Evolutionary conservation across 192 early-diverging fungal genomes (phyloP).

Genomic region (Backusella westeae): DNA sequence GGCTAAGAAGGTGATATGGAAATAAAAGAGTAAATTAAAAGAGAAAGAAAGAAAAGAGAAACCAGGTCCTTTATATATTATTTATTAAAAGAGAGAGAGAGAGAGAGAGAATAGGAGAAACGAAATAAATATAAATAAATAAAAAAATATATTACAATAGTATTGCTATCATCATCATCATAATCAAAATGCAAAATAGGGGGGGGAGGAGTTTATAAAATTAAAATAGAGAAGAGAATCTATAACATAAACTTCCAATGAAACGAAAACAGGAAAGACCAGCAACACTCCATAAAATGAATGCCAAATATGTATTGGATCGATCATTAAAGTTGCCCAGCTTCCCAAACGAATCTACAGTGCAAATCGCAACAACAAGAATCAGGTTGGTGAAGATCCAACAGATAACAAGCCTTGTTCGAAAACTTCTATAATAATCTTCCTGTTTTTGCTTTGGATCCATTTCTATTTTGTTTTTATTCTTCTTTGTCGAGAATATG

Average conservation of each 20-base stretch:
- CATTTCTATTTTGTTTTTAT: slow-evolving; percentile 42
- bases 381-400: slow-evolving; percentile 78
- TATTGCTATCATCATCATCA: neutral
- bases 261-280: slow-evolving; percentile 67
- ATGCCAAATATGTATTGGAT: slow-evolving; percentile 50
- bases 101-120: neutral
- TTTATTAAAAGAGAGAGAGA: neutral
- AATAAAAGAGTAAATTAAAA: neutral
- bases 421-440: slow-evolving; percentile 82
- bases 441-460: slow-evolving; percentile 61
- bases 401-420: slow-evolving; percentile 67
- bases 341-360: slow-evolving; percentile 33
- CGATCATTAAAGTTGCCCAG: slow-evolving; percentile 34
- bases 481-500: slow-evolving; percentile 37
- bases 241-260: slow-evolving; percentile 62
- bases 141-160: neutral
- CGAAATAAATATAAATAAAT: neutral
- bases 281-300: slow-evolving; percentile 77
- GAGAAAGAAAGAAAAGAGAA: neutral
- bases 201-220: neutral
- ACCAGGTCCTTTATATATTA: neutral
- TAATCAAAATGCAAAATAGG: neutral
- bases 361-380: slow-evolving; percentile 66
- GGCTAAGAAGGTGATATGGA: neutral
- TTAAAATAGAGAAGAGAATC: slow-evolving; percentile 41